Base-by-base conservation (phyloP, 305 asterid species). In the Lippia alba region DNA sequence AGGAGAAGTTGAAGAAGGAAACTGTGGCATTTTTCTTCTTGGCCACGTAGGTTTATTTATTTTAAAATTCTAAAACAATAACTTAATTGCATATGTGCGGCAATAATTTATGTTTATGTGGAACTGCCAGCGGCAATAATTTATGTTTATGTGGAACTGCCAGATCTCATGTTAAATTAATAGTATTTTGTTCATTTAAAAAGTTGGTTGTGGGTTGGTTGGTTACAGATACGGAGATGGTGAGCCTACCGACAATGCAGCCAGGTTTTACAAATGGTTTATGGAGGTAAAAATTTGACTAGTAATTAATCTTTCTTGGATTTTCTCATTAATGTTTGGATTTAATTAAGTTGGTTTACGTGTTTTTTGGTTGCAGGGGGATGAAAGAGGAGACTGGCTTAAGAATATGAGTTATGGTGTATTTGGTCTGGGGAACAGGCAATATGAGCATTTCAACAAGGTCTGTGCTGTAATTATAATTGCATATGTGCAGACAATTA, bases 221-320 rank as follows among this genome's bases (percentile, higher is more conserved):
- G 84, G 72, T 62, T 81, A 76, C 81, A 94, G 99, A 73, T 94
- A 94, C 64, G 99, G 99, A 83, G 99, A 94, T 81, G 99, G 99
- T 67, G 99, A 94, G 87, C 99, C 99, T 69, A 94, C 99, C 32
- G 99, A 94, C 77, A 94, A 94, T 61, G 99, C 99, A 11, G 96
- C 99, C 3, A 89, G 96, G 74, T 94, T 94, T 81, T 91, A 94
- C 81, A 94, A 89, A 75, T 91, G 99, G 97, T 88, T 94, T 82
- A 56, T 60, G 0, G 99, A 94, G 96, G 99, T 91, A 80, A 74
- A 41, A 50, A 44, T 4, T 32, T 17, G 10, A 44, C 11, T 17
- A 34, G 4, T 39, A 12, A 24, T 17, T 64, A 12, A 30, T 0
- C 17, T 66, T 39, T 72, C 16, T 36, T 30, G 45, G 45, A 30